phyloP scores from a whole-genome alignment of 805 yeast species.

The Candida nanaspora region DNA sequence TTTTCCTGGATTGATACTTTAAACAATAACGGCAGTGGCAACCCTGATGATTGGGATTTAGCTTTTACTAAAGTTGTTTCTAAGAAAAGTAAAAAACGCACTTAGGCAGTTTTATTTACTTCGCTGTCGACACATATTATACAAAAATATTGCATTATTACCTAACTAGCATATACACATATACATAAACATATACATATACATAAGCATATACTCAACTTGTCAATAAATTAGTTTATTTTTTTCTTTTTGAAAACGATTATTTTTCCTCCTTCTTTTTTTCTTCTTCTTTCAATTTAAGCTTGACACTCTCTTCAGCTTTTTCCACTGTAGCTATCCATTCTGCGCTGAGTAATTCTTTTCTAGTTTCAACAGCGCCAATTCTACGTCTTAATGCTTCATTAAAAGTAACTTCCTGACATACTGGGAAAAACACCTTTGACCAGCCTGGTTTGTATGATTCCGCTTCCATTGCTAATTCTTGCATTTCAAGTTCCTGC shows the following conservation, averaged over 20 bases:
- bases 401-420: conserved; percentile 87
- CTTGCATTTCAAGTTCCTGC: conserved; percentile 75
- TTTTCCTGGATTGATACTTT: conserved; percentile 69
- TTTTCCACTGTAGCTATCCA: conserved; percentile 23
- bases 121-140: too few relatives aligned
- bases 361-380: conserved; percentile 37
- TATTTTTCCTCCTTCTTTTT: neutral
- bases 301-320: conserved; percentile 10
- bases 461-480: conserved; percentile 70
- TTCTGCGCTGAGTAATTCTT: conserved; percentile 21
- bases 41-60: conserved; percentile 47
- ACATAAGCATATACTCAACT: conserved; percentile 4
- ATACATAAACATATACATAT: conserved; percentile 1
- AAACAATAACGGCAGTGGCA: conserved; percentile 19
- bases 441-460: conserved; percentile 73
- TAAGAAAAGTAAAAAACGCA: conserved; percentile 48
- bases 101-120: neutral
- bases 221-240: conserved; percentile 1
- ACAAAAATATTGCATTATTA: neutral
- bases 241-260: too few relatives aligned
- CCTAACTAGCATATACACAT: conserved; percentile 3
- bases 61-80: conserved; percentile 48
- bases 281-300: conserved; percentile 2
- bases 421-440: conserved; percentile 62
- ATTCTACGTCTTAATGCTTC: conserved; percentile 82